phyloP scores from a whole-genome alignment of 2,329 filamentous ascomycete species.

The Fusarium nisikadoi region DNA sequence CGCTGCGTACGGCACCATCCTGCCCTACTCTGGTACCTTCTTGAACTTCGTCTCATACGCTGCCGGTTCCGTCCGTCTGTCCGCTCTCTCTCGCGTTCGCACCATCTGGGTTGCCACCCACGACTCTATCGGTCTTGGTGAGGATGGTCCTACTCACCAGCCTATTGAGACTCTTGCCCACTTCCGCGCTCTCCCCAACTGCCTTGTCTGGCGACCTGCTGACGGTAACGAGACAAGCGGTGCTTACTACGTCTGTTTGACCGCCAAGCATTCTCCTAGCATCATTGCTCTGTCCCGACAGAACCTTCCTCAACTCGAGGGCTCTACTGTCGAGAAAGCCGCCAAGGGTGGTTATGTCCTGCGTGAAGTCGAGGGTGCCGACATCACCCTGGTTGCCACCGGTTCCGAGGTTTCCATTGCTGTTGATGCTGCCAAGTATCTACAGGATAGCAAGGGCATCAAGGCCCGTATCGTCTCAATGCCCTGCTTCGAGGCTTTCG shows the following conservation, averaged over 20 bases:
- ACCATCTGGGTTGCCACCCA: constrained; percentile 97
- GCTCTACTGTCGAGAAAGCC: constrained; percentile 87
- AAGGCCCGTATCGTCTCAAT: constrained; percentile 93
- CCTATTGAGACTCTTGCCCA: constrained; percentile 98
- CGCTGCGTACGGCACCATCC: constrained; percentile 91
- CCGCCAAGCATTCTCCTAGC: constrained; percentile 87
- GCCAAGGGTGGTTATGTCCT: constrained; percentile 96
- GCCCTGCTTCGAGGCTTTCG: constrained; percentile 97
- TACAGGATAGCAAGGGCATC: constrained; percentile 88
- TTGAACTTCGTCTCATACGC: constrained; percentile 99
- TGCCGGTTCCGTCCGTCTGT: constrained; percentile 93
- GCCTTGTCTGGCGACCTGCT: constrained; percentile 99
- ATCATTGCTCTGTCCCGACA: constrained; percentile 96
- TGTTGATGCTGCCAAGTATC: constrained; percentile 90
- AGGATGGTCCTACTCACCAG: constrained; percentile 98
- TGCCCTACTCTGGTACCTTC: constrained; percentile 96
- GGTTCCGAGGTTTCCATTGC: constrained; percentile 96
- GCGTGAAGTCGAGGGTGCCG: constrained; percentile 83
- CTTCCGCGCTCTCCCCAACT: constrained; percentile 98
- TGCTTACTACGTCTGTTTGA: constrained; percentile 95
- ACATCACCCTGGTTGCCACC: constrained; percentile 91
- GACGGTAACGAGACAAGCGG: constrained; percentile 98
- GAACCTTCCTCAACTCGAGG: constrained; percentile 97
- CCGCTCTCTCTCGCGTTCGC: constrained; percentile 89
- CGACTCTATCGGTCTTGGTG: constrained; percentile 98